Percentiles rank a stretch among this genome's conserved stretches.
Conservation (phyloP, 176 grass and related monocot species). For the Ensete glaucum region DNA sequence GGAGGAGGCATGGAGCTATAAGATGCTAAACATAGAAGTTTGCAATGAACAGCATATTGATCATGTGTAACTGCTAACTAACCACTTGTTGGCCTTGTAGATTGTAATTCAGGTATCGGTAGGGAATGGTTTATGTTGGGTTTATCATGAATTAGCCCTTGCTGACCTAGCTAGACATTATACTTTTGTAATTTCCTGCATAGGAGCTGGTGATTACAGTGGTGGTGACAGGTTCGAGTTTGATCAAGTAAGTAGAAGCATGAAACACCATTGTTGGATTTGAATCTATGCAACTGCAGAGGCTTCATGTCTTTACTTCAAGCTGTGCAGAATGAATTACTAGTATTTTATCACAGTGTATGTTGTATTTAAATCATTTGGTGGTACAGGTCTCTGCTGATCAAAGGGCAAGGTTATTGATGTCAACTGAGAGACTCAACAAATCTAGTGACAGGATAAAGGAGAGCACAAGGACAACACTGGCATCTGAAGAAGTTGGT, state of each 20-base stretch:
- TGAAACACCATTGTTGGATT: neutral
- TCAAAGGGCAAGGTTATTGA: conserved; percentile 75
- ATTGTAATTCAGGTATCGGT: too few relatives aligned
- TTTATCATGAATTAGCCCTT: neutral
- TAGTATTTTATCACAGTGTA: neutral
- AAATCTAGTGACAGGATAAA: conserved; percentile 60
- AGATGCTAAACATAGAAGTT: too few relatives aligned
- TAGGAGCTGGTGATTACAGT: neutral
- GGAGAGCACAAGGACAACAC: conserved; percentile 66
- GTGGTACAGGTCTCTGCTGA: conserved; percentile 48
- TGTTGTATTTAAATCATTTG: conserved; percentile 14
- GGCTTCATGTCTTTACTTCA: neutral
- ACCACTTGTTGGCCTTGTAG: too few relatives aligned
- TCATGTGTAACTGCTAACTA: too few relatives aligned
- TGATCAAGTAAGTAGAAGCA: neutral
- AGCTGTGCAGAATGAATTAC: neutral
- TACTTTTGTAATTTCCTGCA: neutral
- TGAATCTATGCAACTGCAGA: neutral
- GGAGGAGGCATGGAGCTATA: too few relatives aligned
- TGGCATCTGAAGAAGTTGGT: conserved; percentile 92
- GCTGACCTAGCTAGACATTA: neutral
- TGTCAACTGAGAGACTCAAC: conserved; percentile 55
- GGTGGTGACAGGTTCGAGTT: neutral
- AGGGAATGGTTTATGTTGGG: neutral
- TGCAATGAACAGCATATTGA: too few relatives aligned